phyloP scores from a whole-genome alignment of 495 filamentous ascomycete species.

The Aspergillus asperescens region DNA sequence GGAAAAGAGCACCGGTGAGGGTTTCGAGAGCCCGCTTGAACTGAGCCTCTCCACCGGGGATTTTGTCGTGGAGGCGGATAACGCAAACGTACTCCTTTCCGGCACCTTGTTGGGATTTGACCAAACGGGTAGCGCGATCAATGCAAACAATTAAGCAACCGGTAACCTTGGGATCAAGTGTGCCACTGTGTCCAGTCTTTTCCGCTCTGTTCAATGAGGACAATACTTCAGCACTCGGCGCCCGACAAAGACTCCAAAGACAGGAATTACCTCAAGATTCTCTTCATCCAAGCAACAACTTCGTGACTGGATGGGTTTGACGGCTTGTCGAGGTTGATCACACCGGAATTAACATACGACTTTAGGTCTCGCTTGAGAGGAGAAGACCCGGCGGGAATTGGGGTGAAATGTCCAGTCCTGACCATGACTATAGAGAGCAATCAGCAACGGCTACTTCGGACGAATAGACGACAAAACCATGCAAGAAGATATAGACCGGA shows the following conservation, averaged over 20 bases:
- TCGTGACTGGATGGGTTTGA: constrained; percentile 97
- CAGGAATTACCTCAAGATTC: constrained; percentile 71
- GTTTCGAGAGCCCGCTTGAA: constrained; percentile 88
- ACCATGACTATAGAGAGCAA: constrained; percentile 59
- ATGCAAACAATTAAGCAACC: constrained; percentile 95
- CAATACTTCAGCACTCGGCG: constrained; percentile 18
- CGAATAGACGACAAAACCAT: background rate
- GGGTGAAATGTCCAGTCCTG: constrained; percentile 87
- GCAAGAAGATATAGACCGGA: background rate
- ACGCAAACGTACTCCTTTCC: constrained; percentile 89
- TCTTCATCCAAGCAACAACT: constrained; percentile 98
- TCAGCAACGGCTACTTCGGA: constrained; percentile 17
- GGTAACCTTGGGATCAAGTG: constrained; percentile 89
- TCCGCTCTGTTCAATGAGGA: constrained; percentile 61
- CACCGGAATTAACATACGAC: constrained; percentile 89
- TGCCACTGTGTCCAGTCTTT: constrained; percentile 96
- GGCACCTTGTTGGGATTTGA: constrained; percentile 97
- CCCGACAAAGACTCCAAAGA: background rate
- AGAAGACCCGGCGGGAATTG: constrained; percentile 80
- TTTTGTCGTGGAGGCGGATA: constrained; percentile 84
- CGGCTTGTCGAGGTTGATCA: constrained; percentile 98
- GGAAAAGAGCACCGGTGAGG: constrained; percentile 92
- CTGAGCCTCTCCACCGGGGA: constrained; percentile 85
- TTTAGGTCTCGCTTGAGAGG: constrained; percentile 90
- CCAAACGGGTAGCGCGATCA: constrained; percentile 90